Evolutionary conservation across 306 rosid species (phyloP).

Genomic region (Fagus sylvatica): DNA sequence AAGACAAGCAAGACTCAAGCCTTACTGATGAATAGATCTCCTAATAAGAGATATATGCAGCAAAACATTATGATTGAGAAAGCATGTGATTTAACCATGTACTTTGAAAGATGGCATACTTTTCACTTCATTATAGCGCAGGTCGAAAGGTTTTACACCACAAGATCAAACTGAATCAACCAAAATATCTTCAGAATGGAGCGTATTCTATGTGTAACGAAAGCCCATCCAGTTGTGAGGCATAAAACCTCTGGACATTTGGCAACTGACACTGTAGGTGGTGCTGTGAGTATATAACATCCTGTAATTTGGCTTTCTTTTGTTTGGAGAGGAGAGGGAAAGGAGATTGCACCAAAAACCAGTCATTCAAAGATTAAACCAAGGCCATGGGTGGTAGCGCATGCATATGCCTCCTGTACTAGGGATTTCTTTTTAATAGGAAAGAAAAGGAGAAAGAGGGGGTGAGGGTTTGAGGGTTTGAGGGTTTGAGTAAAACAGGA

Average conservation of each 20-base stretch:
- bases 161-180: not conserved
- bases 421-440: too few relatives aligned
- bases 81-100: not conserved
- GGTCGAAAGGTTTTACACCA: not conserved
- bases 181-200: not conserved
- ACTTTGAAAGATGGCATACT: not conserved
- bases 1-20: not conserved
- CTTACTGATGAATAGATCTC: not conserved
- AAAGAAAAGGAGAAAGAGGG: too few relatives aligned
- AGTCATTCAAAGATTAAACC: not conserved
- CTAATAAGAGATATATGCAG: not conserved
- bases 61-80: not conserved
- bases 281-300: not conserved
- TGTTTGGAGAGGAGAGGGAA: not conserved
- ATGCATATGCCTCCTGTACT: too few relatives aligned
- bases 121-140: not conserved
- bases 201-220: not conserved
- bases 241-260: not conserved
- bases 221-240: not conserved
- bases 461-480: too few relatives aligned
- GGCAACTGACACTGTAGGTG: not conserved
- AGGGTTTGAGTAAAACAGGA: too few relatives aligned
- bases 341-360: not conserved
- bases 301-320: not conserved
- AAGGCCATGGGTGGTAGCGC: too few relatives aligned